Percentiles rank a stretch among this genome's conserved stretches.
phyloP scores from a whole-genome alignment of 2,329 filamentous ascomycete species.

The Aureobasidium vineae region DNA sequence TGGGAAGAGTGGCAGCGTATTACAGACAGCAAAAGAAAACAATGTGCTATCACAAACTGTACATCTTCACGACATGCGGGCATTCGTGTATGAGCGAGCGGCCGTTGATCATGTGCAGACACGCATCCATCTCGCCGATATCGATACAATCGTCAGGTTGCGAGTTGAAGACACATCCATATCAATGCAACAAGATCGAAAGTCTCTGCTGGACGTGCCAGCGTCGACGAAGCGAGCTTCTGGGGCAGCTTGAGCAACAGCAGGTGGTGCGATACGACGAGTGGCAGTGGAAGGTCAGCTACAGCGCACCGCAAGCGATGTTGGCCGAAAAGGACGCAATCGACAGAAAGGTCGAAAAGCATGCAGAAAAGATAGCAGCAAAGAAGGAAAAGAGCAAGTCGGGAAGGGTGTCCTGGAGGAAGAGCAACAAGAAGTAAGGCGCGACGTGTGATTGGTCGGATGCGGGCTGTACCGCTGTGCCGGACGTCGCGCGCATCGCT shows the following conservation, averaged over 20 bases:
- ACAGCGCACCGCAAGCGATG: constrained; percentile 36
- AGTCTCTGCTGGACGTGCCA: constrained; percentile 39
- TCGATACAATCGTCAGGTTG: constrained; percentile 33
- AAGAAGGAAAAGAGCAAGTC: constrained; percentile 23
- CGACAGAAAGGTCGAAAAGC: constrained; percentile 29
- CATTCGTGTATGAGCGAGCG: constrained; percentile 40
- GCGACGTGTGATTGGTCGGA: constrained; percentile 12
- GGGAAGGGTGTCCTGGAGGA: constrained; percentile 30
- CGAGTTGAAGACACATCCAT: constrained; percentile 39
- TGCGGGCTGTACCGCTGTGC: not conserved
- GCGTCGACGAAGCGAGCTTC: constrained; percentile 32
- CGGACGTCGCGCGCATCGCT: constrained; percentile 9
- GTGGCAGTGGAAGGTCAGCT: constrained; percentile 45
- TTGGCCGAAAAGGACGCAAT: constrained; percentile 30
- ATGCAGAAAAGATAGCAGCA: constrained; percentile 27
- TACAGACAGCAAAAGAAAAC: constrained; percentile 15
- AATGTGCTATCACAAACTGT: constrained; percentile 48
- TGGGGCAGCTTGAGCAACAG: constrained; percentile 33
- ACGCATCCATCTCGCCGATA: constrained; percentile 32
- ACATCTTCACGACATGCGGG: constrained; percentile 46
- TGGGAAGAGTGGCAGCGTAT: not conserved
- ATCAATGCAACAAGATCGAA: constrained; percentile 39
- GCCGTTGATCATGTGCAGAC: constrained; percentile 40
- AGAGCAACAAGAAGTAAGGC: constrained; percentile 29
- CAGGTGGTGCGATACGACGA: constrained; percentile 41